Conservation (phyloP, 768 basidiomycete genomes). For the Floccularia luteovirens region DNA sequence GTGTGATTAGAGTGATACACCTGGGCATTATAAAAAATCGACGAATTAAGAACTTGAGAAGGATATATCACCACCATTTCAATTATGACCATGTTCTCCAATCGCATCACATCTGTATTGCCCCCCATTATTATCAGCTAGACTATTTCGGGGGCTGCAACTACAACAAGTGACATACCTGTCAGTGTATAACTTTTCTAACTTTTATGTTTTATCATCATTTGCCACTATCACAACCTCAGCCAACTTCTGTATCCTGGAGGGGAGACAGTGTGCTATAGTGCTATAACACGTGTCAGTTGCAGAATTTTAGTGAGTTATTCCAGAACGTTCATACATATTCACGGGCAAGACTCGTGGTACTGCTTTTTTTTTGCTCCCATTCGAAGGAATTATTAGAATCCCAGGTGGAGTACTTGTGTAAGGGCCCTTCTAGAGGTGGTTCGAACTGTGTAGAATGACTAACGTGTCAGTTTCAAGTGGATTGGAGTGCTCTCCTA, state of each 20-base stretch:
- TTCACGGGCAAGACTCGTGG: slow-evolving; percentile 14
- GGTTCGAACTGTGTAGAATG: neutral
- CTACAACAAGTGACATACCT: slow-evolving; percentile 11
- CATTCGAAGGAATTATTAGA: slow-evolving; percentile 14
- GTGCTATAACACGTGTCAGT: slow-evolving; percentile 15
- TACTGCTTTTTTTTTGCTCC: slow-evolving; percentile 13
- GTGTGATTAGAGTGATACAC: too few species aligned
- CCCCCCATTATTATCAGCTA: slow-evolving; percentile 7
- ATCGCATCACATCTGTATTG: slow-evolving; percentile 2
- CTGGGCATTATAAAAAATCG: too few species aligned
- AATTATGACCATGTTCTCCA: slow-evolving; percentile 5
- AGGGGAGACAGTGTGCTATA: slow-evolving; percentile 17
- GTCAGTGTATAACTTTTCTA: slow-evolving; percentile 1
- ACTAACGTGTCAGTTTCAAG: slow-evolving; percentile 1
- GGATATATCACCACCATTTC: too few species aligned
- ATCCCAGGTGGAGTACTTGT: slow-evolving; percentile 17
- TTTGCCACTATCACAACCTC: slow-evolving; percentile 5
- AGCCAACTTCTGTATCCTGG: slow-evolving; percentile 10
- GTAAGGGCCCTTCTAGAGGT: slow-evolving; percentile 8
- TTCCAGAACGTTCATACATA: neutral
- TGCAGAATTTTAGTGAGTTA: neutral
- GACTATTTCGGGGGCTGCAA: slow-evolving; percentile 13
- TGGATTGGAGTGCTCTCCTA: slow-evolving; percentile 21
- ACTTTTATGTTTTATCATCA: neutral
- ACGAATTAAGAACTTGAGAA: too few species aligned